Conservation (phyloP, 208 protist genomes). For the Trypanosoma cruzi region DNA sequence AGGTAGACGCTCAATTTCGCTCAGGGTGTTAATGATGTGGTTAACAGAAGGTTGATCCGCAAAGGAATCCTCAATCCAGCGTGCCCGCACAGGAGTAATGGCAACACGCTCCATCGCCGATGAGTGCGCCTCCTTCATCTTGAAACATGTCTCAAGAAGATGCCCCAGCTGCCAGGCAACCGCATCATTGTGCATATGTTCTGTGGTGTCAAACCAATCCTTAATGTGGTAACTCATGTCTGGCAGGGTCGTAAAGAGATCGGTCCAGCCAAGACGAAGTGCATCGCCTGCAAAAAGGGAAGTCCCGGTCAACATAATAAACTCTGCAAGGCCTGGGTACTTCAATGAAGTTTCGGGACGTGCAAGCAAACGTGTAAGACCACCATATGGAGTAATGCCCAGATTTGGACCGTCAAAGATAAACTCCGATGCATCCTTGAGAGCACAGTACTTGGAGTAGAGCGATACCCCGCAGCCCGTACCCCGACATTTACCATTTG, state of each 20-base stretch:
- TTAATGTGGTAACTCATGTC: slow-evolving; percentile 92
- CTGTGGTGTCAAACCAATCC: slow-evolving; percentile 89
- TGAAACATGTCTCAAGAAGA: slow-evolving; percentile 86
- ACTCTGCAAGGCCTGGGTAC: slow-evolving; percentile 91
- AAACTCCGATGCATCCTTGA: slow-evolving; percentile 86
- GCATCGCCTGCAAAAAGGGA: slow-evolving; percentile 91
- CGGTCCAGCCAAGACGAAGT: slow-evolving; percentile 87
- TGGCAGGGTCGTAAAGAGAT: slow-evolving; percentile 85
- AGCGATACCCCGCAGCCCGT: slow-evolving; percentile 87
- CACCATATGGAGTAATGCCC: slow-evolving; percentile 85
- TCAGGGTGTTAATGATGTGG: slow-evolving; percentile 69
- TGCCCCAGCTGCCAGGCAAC: slow-evolving; percentile 92
- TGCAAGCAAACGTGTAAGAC: slow-evolving; percentile 78
- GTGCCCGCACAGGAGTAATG: slow-evolving; percentile 76
- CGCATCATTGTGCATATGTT: slow-evolving; percentile 94
- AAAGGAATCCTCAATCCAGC: slow-evolving; percentile 92
- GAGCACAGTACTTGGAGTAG: slow-evolving; percentile 82
- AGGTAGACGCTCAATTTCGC: slow-evolving; percentile 77
- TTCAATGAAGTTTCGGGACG: slow-evolving; percentile 89
- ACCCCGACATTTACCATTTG: slow-evolving; percentile 90
- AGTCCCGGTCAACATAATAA: slow-evolving; percentile 87
- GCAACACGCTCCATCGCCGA: slow-evolving; percentile 87
- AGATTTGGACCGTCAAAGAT: slow-evolving; percentile 83
- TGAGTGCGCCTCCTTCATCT: slow-evolving; percentile 78
- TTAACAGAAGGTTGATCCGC: slow-evolving; percentile 86